Evolutionary conservation across 345 rosid species (phyloP).

Genomic region (Erodium maritimum): DNA sequence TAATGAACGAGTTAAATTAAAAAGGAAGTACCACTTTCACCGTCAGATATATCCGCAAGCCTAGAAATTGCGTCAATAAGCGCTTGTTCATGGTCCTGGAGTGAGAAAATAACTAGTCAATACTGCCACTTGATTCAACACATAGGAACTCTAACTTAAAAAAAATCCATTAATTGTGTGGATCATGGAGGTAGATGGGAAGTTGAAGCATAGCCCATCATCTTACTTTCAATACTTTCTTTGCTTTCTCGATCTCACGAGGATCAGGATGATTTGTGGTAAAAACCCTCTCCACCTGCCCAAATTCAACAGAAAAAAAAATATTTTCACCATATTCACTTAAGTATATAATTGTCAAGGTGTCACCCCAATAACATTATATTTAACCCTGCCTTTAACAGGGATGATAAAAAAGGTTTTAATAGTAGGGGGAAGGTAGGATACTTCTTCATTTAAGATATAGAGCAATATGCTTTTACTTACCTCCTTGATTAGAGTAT

Average conservation of each 20-base stretch:
- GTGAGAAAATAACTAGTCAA: slow-evolving; percentile 1
- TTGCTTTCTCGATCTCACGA: slow-evolving; percentile 69
- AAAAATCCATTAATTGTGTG: not conserved
- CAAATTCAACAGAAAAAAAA: slow-evolving; percentile 3
- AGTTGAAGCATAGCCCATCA: slow-evolving; percentile 7
- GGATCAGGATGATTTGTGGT: slow-evolving; percentile 57
- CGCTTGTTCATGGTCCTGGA: slow-evolving; percentile 73
- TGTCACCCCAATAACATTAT: no score
- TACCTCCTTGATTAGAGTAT: slow-evolving; percentile 63
- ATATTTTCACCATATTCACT: no score
- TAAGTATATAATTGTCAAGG: no score
- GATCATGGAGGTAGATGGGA: not conserved
- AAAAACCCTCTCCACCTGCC: slow-evolving; percentile 75
- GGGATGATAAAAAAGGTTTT: no score
- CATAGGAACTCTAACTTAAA: not conserved
- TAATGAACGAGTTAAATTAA: not conserved
- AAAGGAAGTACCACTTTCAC: slow-evolving; percentile 39
- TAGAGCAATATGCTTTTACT: slow-evolving; percentile 13
- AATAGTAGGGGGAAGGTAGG: no score
- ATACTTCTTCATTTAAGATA: not conserved
- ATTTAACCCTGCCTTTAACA: no score
- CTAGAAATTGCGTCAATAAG: slow-evolving; percentile 60
- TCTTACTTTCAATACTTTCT: slow-evolving; percentile 60
- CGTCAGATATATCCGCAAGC: slow-evolving; percentile 65
- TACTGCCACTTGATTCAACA: not conserved